Evolutionary conservation across 768 basidiomycete species (phyloP), one percentile per base, ranked within the genome.

Genomic region (Austroboletus festivus): DNA sequence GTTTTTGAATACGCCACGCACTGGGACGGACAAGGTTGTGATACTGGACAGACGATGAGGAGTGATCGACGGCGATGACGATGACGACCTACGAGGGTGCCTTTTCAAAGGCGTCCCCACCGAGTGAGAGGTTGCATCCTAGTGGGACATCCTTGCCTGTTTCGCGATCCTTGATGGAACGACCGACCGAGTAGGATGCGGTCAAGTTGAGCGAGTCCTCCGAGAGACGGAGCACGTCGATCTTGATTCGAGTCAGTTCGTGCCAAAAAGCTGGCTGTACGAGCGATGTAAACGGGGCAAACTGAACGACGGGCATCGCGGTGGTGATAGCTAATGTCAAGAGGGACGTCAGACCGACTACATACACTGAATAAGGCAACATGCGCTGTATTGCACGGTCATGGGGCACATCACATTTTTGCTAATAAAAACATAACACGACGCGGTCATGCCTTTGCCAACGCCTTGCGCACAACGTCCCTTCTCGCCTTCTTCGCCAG

Each of bases 211-310:
- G 68, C 1, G 83, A 74, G 3, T 79, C 80, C 52, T 94, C 87
- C 3, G 86, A 86, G 21, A 98, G 79, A 52, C 82, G 82, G 35
- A 94, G 81, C 13, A 89, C 83, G 64, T 97, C 92, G 60, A 99
- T 83, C 77, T 99, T 99, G 70, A 93, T 70, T 23, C 78, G 71
- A 2, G 90, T 89, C 34, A 99, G 85, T 44, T 85, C 81, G 56
- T 95, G 89, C 93, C 94, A 99, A 67, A 98, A 93, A 3, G 83
- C 77, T 1, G 96, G 94, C 52, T 92, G 85, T 2, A 96, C 87
- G 38, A 89, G 76, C 8, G 93, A 93, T 5, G 85, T 75, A 58
- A 98, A 84, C 0, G 94, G 93, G 37, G 85, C 75, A 63, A 99
- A 98, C 68, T 96, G 93, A 21, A 98, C 78, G 59, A 88, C 76